These are phyloP conservation scores for Epichloe amarillans DNA, from an alignment of 2,329 filamentous ascomycete genomes.

Conservation along the genomic window DNA sequence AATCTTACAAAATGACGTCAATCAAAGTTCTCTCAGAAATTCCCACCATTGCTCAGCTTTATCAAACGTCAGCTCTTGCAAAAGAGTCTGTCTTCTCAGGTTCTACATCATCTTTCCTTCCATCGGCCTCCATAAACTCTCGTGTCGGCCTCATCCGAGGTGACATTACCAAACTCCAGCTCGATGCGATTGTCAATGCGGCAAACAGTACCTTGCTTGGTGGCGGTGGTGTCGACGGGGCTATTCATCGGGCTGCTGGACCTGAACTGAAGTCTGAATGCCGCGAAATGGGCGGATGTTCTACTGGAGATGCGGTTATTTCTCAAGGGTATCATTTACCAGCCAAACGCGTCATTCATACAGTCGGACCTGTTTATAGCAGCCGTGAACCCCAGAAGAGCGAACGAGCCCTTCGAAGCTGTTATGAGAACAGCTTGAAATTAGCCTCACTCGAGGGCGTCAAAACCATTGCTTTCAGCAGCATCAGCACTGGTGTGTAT, in stretches of 20 bases:
- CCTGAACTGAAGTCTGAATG: conserved; percentile 57
- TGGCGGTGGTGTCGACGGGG: conserved; percentile 81
- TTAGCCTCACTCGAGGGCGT: conserved; percentile 56
- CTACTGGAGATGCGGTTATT: conserved; percentile 69
- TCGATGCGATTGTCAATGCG: conserved; percentile 86
- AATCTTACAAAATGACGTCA: not conserved
- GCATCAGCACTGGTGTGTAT: conserved; percentile 80
- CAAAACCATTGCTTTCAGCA: conserved; percentile 67
- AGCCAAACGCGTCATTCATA: conserved; percentile 69
- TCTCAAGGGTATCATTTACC: conserved; percentile 67
- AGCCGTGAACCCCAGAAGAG: conserved; percentile 19
- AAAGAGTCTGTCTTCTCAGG: conserved; percentile 6
- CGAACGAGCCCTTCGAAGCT: conserved; percentile 36
- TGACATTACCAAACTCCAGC: conserved; percentile 68
- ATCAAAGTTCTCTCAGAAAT: conserved; percentile 37
- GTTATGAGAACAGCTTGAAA: conserved; percentile 60
- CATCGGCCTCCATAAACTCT: conserved; percentile 49
- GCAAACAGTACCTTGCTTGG: conserved; percentile 69
- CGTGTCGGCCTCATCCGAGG: conserved; percentile 56
- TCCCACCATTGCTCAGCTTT: conserved; percentile 51
- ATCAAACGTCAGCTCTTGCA: conserved; percentile 31
- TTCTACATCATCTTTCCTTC: conserved; percentile 12
- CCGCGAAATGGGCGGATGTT: conserved; percentile 54
- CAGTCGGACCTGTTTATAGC: conserved; percentile 73
- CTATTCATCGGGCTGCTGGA: conserved; percentile 78